Evolutionary conservation across 1,284 basidiomycete species (phyloP), one percentile per base, ranked within the genome.

Genomic region (Irpex lacteus): DNA sequence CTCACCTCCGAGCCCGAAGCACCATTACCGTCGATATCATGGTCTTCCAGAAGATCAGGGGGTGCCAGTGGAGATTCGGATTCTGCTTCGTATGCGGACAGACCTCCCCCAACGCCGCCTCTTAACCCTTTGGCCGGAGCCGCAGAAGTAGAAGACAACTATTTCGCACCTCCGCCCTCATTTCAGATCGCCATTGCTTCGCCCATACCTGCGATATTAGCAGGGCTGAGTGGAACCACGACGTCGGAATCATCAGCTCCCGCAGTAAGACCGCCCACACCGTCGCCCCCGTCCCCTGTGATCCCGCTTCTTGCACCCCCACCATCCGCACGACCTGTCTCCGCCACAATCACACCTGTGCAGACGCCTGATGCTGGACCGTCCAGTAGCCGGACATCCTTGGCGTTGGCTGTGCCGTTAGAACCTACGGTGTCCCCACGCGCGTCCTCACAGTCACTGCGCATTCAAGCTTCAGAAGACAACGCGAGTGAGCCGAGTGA

Each of bases 191-290:
- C 72, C n/a, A 71, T 73, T 36, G 68, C 71, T 32, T 69, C 72
- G n/a, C 72, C 72, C 47, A 68, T 73, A 37, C 72, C 72, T 19
- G 72, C 72, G 4, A 72, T 73, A 55, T 64, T 73, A 18, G 71
- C 72, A 5, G 69, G 71, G 64, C 66, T 70, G 64, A 65, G 64
- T 66, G 44, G 67, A 63, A 55, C 64, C 21, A 36, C 19, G 62
- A 47, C 64, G 64, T 19, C 50, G 18, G 50, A 52, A 19, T 52
- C 50, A n/a, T 19, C 50, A 21, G 15, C 50, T 52, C 50, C 50
- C 5, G 57, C 62, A 5, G 65, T 68, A 58, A 64, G 56, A 21
- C 65, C 69, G 58, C 64, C 68, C 26, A 65, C 68, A 21, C 62
- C 69, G 34, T 63, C 70, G 34, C 66, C 67, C 26, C 37, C 38